phyloP scores from a whole-genome alignment of 768 basidiomycete species.

The Grammothele lineata region DNA sequence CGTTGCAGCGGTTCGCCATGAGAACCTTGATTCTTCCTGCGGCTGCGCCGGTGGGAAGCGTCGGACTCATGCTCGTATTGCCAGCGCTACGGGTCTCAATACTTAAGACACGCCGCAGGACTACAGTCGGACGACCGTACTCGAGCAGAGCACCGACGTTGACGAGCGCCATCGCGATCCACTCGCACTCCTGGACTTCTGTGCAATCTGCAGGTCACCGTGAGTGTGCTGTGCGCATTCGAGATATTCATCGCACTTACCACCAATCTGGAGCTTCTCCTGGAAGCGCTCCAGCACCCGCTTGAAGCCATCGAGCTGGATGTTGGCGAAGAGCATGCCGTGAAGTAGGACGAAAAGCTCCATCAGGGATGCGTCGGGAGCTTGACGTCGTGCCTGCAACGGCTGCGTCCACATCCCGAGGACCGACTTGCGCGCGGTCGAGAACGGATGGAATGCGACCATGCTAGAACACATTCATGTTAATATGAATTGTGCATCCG shows the following conservation, averaged over 20 bases:
- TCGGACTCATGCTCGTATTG: conserved; percentile 35
- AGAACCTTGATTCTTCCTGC: conserved; percentile 32
- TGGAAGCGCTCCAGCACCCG: conserved; percentile 79
- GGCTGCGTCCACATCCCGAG: conserved; percentile 82
- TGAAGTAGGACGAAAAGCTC: conserved; percentile 91
- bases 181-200: conserved; percentile 76
- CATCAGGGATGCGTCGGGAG: conserved; percentile 66
- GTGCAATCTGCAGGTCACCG: conserved; percentile 17
- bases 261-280: conserved; percentile 79
- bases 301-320: conserved; percentile 89
- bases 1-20: conserved; percentile 29
- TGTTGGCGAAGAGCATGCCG: conserved; percentile 96
- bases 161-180: conserved; percentile 94
- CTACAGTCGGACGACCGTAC: conserved; percentile 73
- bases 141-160: conserved; percentile 83
- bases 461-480: conserved; percentile 47
- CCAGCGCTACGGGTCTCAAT: conserved; percentile 29
- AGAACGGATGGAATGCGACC: conserved; percentile 86
- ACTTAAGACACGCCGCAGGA: conserved; percentile 62
- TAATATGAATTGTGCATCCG: not conserved
- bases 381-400: conserved; percentile 67
- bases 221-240: not conserved
- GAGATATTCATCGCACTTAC: conserved; percentile 8
- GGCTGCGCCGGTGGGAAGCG: conserved; percentile 44
- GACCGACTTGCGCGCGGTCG: conserved; percentile 85